Percentiles rank a stretch among this genome's conserved stretches.
phyloP scores from a whole-genome alignment of 495 filamentous ascomycete species.

The Poronia punctata region DNA sequence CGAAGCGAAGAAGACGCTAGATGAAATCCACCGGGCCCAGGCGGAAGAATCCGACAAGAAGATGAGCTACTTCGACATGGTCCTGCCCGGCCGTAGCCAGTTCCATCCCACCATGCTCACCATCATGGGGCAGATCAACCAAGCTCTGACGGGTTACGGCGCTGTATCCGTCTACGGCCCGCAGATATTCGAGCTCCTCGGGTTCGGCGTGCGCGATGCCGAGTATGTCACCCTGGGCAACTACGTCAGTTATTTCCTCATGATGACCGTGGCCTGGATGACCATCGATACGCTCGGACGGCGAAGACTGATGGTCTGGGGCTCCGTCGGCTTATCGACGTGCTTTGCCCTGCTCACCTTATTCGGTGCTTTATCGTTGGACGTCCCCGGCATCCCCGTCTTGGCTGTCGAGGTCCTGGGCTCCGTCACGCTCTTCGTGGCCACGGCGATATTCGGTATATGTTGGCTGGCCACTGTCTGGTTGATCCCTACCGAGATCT shows the following conservation, averaged over 20 bases:
- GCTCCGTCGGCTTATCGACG: conserved; percentile 33
- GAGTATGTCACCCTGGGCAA: conserved; percentile 49
- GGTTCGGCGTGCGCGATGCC: conserved; percentile 34
- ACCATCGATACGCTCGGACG: conserved; percentile 47
- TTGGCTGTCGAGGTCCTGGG: conserved; percentile 40
- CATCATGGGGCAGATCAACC: conserved; percentile 52
- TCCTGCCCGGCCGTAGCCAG: conserved; percentile 30
- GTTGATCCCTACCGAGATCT: conserved; percentile 56
- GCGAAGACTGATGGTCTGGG: conserved; percentile 44
- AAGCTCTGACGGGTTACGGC: conserved; percentile 49
- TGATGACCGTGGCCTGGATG: conserved; percentile 49
- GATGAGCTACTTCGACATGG: conserved; percentile 45
- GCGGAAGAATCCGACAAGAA: conserved; percentile 35
- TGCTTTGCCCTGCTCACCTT: conserved; percentile 43
- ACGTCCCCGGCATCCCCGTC: conserved; percentile 24
- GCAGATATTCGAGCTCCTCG: conserved; percentile 51
- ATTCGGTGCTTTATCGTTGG: conserved; percentile 27
- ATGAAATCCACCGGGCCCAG: conserved; percentile 39
- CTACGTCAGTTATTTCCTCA: conserved; percentile 48
- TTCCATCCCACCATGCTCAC: conserved; percentile 50
- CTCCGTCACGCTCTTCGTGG: conserved; percentile 38
- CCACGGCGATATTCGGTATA: conserved; percentile 51
- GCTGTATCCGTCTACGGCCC: conserved; percentile 54
- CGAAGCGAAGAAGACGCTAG: conserved; percentile 35
- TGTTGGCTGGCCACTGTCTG: conserved; percentile 51